These are phyloP conservation scores for Malbranchea cinnamomea DNA, from an alignment of 2,329 filamentous ascomycete genomes.

Conservation along the genomic window DNA sequence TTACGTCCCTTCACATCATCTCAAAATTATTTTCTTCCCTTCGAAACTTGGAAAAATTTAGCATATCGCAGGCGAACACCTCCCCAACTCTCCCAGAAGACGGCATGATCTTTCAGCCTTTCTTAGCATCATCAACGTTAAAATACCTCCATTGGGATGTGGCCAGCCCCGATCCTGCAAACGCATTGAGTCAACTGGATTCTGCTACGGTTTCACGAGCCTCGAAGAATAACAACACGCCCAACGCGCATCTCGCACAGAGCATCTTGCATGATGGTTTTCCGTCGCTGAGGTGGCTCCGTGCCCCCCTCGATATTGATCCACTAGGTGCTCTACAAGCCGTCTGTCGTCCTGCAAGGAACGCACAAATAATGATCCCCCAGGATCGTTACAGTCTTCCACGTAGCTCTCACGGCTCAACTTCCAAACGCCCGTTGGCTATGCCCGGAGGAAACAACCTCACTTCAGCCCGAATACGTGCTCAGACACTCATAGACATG, in stretches of 20 bases:
- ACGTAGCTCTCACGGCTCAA: conserved; percentile 28
- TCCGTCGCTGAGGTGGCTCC: conserved; percentile 24
- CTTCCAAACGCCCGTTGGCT: conserved; percentile 25
- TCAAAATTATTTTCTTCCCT: conserved; percentile 37
- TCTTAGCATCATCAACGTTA: conserved; percentile 35
- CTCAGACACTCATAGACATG: conserved; percentile 31
- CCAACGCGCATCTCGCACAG: conserved; percentile 29
- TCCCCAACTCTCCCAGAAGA: conserved; percentile 31
- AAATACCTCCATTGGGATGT: conserved; percentile 43
- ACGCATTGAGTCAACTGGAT: conserved; percentile 24
- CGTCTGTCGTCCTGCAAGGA: conserved; percentile 26
- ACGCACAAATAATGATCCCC: conserved; percentile 24
- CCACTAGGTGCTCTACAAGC: conserved; percentile 29
- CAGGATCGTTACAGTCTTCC: conserved; percentile 27
- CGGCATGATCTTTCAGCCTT: conserved; percentile 30
- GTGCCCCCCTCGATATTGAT: conserved; percentile 30
- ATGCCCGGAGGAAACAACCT: conserved; percentile 29
- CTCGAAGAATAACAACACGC: conserved; percentile 20
- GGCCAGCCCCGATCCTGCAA: conserved; percentile 22
- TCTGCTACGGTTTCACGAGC: conserved; percentile 22
- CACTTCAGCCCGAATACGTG: conserved; percentile 29
- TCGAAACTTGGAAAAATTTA: conserved; percentile 33
- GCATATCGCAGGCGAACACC: conserved; percentile 35
- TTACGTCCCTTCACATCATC: conserved; percentile 37
- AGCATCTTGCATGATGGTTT: conserved; percentile 30